These are phyloP conservation scores for Pseudocercospora cruenta DNA, from an alignment of 2,329 filamentous ascomycete genomes.

Conservation along the genomic window DNA sequence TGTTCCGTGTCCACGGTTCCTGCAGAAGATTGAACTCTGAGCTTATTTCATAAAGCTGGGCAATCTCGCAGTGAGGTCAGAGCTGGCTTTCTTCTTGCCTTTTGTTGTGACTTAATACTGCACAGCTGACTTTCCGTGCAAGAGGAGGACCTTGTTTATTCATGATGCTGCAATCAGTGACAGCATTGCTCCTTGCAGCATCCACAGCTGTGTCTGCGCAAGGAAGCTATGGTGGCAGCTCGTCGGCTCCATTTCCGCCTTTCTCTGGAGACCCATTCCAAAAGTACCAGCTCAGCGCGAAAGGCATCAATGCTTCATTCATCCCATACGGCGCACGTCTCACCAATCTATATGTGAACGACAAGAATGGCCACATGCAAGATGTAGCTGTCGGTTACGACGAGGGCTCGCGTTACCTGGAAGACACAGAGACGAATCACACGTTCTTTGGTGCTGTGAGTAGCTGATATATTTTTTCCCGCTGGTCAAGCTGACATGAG, in stretches of 20 bases:
- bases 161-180: constrained; percentile 23
- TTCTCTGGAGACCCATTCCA: constrained; percentile 37
- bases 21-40: constrained; percentile 22
- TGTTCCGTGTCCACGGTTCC: constrained; percentile 13
- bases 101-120: background rate
- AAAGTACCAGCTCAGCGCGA: constrained; percentile 32
- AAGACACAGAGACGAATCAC: constrained; percentile 50
- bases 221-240: constrained; percentile 18
- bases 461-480: background rate
- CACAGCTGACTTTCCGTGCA: background rate
- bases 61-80: constrained; percentile 17
- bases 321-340: constrained; percentile 38
- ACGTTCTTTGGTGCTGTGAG: constrained; percentile 65
- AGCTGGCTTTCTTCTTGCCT: background rate
- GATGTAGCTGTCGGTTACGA: constrained; percentile 58
- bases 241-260: constrained; percentile 26
- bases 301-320: constrained; percentile 37
- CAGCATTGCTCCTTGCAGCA: constrained; percentile 30
- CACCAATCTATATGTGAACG: constrained; percentile 36
- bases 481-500: background rate
- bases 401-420: constrained; percentile 43
- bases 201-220: constrained; percentile 28
- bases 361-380: constrained; percentile 45
- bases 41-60: constrained; percentile 17
- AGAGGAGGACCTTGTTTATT: background rate